Evolutionary conservation across 2,329 filamentous ascomycete genomes (phyloP), one percentile per base, ranked within the genome.

Genomic region (Meredithiella fracta): DNA sequence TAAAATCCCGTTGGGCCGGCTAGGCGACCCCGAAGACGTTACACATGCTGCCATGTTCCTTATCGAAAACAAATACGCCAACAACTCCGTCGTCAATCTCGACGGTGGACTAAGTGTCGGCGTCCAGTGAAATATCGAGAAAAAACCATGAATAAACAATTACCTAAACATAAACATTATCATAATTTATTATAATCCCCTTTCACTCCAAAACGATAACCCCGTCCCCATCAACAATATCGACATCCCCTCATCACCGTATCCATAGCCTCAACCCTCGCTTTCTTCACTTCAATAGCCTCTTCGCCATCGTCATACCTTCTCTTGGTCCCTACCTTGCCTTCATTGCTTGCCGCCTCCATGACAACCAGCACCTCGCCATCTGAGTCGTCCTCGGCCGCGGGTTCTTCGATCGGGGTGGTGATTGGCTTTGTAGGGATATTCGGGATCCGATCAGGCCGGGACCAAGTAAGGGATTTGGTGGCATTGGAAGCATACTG

Each of bases 21-120:
- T 91, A 60, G 88, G 86, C 15, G 69, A 71, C 34, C 72, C 77
- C 6, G 73, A 78, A 25, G 88, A 94, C 66, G 78, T 94, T 31
- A 87, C 88, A n/a, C 81, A 90, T 64, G 87, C 88, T 55, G 86
- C 84, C 50, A 65, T 83, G 26, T 94, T 94, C 66, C 74, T 94
- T 15, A 83, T 79, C 29, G 75, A 75, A 50, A 94, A 92, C 67
- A 71, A 78, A 60, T 95, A 91, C 68, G 85, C 87, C 56, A 91
- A 91, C 66, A 94, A 94, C 61, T 92, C 86, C 66, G 75, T 90
- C 53, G 73, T 95, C 53, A 92, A 90, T 66, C 73, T 95, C 26
- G 89, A 94, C 67, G 89, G 89, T 15, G 89, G 89, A 1, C 67
- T 94, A 61, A 89, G 85, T 66, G 85, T 85, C 53, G 68, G 56